Conservation (phyloP, 371 early-diverging fungal species). For the Circinella umbellata region DNA sequence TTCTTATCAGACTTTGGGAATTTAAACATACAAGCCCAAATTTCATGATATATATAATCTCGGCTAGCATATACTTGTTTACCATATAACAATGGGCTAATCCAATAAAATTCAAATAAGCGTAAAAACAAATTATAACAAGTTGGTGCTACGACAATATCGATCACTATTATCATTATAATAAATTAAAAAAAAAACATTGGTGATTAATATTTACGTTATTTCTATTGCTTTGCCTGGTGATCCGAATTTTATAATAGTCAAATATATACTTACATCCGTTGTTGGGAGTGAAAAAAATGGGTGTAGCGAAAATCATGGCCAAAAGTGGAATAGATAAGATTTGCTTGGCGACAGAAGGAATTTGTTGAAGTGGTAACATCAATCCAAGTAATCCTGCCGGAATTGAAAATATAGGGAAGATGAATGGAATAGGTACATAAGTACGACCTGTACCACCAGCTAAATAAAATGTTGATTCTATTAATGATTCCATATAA, state of each 20-base stretch:
- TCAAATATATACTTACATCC: constrained; percentile 17
- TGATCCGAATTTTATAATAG: no score
- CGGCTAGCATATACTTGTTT: constrained; percentile 29
- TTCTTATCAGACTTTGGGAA: constrained; percentile 30
- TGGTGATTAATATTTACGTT: no score
- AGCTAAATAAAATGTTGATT: constrained; percentile 5
- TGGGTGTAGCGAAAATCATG: constrained; percentile 30
- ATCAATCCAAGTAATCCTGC: constrained; percentile 18
- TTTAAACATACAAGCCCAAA: constrained; percentile 39
- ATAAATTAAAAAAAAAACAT: neutral
- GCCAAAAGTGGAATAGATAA: constrained; percentile 37
- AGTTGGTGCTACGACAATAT: constrained; percentile 22
- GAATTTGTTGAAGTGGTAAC: constrained; percentile 17
- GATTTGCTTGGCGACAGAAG: constrained; percentile 30
- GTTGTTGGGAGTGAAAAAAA: constrained; percentile 28
- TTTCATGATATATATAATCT: constrained; percentile 32
- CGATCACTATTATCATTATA: constrained; percentile 25
- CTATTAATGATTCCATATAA: neutral
- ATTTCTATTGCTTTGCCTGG: no score
- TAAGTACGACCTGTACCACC: constrained; percentile 15
- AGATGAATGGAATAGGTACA: constrained; percentile 3
- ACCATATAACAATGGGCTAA: constrained; percentile 34
- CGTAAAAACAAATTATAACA: constrained; percentile 36
- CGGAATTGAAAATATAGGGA: constrained; percentile 3
- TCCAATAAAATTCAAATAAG: constrained; percentile 38